phyloP scores from a whole-genome alignment of 2,329 filamentous ascomycete species.

The Leptodontidium sp. region DNA sequence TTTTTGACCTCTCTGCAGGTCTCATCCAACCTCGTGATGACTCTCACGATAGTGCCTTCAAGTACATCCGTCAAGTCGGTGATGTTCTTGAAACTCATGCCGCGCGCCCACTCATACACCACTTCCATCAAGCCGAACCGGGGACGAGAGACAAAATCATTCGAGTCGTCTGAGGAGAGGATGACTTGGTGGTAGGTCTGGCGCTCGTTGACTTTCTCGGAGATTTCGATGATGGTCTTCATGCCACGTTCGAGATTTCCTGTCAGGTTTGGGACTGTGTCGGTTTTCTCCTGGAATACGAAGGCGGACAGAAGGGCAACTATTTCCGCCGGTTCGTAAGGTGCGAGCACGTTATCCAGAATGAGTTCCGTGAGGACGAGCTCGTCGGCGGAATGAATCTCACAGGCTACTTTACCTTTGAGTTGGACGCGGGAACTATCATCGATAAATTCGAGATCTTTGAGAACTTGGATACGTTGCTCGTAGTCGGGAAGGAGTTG shows the following conservation, averaged over 20 bases:
- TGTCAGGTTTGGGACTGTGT: slow-evolving; percentile 80
- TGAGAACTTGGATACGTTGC: slow-evolving; percentile 89
- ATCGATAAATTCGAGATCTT: slow-evolving; percentile 92
- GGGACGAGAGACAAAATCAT: slow-evolving; percentile 87
- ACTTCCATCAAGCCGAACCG: slow-evolving; percentile 96
- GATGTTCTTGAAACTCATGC: slow-evolving; percentile 98
- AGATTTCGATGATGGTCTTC: slow-evolving; percentile 86
- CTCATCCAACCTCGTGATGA: slow-evolving; percentile 93
- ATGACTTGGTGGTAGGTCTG: slow-evolving; percentile 94
- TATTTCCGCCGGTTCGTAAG: slow-evolving; percentile 96
- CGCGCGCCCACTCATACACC: slow-evolving; percentile 97
- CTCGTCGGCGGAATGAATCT: slow-evolving; percentile 97
- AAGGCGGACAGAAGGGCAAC: slow-evolving; percentile 93
- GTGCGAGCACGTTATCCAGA: slow-evolving; percentile 93
- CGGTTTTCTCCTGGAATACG: slow-evolving; percentile 97
- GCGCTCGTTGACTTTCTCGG: slow-evolving; percentile 89
- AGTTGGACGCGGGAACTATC: slow-evolving; percentile 86
- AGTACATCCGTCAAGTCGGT: slow-evolving; percentile 95
- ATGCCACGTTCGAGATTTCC: slow-evolving; percentile 83
- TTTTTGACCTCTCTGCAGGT: slow-evolving; percentile 98
- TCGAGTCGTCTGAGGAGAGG: slow-evolving; percentile 85
- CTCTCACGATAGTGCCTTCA: slow-evolving; percentile 95
- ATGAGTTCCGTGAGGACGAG: slow-evolving; percentile 95
- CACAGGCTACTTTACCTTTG: slow-evolving; percentile 98
- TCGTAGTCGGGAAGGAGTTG: slow-evolving; percentile 96